phyloP scores from a whole-genome alignment of 306 rosid genomes.

The Vachellia collinsii region DNA sequence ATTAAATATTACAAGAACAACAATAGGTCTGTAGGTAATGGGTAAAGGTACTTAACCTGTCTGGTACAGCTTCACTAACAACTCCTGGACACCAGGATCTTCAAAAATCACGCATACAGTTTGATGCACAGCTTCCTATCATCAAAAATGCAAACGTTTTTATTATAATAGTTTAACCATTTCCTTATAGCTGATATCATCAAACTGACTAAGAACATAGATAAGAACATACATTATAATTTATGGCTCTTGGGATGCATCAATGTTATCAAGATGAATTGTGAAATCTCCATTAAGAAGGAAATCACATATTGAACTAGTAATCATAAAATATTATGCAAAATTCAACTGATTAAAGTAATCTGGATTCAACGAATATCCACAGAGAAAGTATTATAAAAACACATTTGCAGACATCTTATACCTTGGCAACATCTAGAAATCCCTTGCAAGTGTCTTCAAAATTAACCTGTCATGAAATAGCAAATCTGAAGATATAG shows the following conservation, averaged over 20 bases:
- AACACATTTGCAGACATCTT: conserved; percentile 1
- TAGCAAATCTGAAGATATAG: conserved; percentile 23
- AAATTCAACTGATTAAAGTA: not conserved
- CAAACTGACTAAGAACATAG: conserved; percentile 16
- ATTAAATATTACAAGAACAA: not conserved
- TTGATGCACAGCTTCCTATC: conserved; percentile 90
- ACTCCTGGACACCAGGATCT: conserved; percentile 98
- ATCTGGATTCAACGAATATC: not conserved
- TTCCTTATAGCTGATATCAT: conserved; percentile 32
- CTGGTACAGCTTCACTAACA: conserved; percentile 82
- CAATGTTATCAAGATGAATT: conserved; percentile 20
- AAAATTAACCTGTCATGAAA: conserved; percentile 77
- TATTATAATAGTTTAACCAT: conserved; percentile 16
- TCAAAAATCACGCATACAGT: conserved; percentile 96
- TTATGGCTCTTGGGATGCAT: not conserved
- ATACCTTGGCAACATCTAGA: conserved; percentile 97
- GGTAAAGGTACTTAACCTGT: conserved; percentile 41
- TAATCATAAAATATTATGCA: conserved; percentile 8
- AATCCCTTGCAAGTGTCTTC: conserved; percentile 98
- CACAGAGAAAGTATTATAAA: not conserved
- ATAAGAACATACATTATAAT: not conserved
- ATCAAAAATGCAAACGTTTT: conserved; percentile 38
- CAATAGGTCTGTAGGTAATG: not conserved
- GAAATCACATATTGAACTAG: not conserved
- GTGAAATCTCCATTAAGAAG: conserved; percentile 2